A percentile compares a stretch with the other conserved stretches of the same genome.
Conservation (phyloP, 441 rosid genomes). For the Populus trichocarpa region DNA sequence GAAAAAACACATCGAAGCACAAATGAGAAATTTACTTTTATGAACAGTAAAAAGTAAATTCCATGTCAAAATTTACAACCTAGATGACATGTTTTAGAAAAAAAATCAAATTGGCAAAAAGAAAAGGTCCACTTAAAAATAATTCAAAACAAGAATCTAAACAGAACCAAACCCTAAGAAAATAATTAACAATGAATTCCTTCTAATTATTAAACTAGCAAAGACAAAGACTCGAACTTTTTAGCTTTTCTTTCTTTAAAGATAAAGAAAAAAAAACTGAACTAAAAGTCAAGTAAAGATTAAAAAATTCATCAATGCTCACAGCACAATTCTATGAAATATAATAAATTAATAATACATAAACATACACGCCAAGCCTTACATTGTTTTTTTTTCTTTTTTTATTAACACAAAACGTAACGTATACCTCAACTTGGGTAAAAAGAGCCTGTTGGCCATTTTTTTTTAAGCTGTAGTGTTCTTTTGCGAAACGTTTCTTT, state of each 20-base stretch:
- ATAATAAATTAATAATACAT: neutral
- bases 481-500: too few species aligned
- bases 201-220: neutral
- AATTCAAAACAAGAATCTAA: neutral
- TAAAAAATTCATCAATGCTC: neutral
- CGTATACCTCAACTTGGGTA: slow-evolving; percentile 60
- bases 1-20: too few species aligned
- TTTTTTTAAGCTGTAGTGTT: too few species aligned
- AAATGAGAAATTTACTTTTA: too few species aligned
- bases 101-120: neutral
- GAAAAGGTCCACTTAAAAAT: neutral
- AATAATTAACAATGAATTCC: neutral
- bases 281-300: neutral
- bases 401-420: neutral
- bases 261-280: too few species aligned
- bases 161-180: neutral
- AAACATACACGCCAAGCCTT: neutral
- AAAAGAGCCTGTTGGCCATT: slow-evolving; percentile 32
- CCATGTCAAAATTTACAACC: neutral
- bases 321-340: neutral
- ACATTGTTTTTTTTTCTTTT: too few species aligned
- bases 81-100: neutral
- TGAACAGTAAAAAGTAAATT: neutral
- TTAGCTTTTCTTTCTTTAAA: neutral
- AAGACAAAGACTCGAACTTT: neutral